Evolutionary conservation across 2,329 filamentous ascomycete genomes (phyloP), one percentile per base, ranked within the genome.

Genomic region (Apiospora sp.): DNA sequence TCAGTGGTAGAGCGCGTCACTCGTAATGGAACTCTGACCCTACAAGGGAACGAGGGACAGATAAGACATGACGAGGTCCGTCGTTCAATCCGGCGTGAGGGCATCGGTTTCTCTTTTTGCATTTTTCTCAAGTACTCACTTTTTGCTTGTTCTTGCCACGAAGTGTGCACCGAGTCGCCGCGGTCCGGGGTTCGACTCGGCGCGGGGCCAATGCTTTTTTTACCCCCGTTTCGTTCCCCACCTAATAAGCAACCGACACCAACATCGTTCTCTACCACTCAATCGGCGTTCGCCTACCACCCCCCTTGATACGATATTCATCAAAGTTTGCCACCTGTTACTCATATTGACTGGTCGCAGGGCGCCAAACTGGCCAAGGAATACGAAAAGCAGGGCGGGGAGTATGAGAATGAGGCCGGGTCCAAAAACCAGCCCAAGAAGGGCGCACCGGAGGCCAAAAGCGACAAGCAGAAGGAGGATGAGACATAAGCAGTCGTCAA

Each of bases 351-450:
- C 41, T 3, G n/a, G 19, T 10, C 4, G 68, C 48, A 82, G 82
- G 80, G 77, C 2, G 75, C 78, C 3, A 84, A 84, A 74, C 75
- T 84, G 4, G 82, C 82, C 2, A 84, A 85, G 71, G 82, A 84
- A 74, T 84, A 84, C 69, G 82, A 85, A 77, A 82, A 81, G 75
- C 81, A 82, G 54, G 83, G 83, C 0, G 83, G 83, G 4, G 82
- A 77, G 0, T 84, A 84, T 69, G 82, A 84, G 76, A 82, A 84
- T 48, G 80, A 83, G 75, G 73, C 82, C 0, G 82, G 82, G 0
- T 84, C 82, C 12, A 84, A 84, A 75, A 84, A 84, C 37, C 78
- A 80, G 72, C 75, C 77, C 4, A 77, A 75, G 71, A 79, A 77
- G 72, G 77, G 78, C 1, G 61, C 61, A 1, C 76, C 76, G 4